Evolutionary conservation across 768 basidiomycete genomes (phyloP).

Genomic region (Daedaleopsis sinensis): DNA sequence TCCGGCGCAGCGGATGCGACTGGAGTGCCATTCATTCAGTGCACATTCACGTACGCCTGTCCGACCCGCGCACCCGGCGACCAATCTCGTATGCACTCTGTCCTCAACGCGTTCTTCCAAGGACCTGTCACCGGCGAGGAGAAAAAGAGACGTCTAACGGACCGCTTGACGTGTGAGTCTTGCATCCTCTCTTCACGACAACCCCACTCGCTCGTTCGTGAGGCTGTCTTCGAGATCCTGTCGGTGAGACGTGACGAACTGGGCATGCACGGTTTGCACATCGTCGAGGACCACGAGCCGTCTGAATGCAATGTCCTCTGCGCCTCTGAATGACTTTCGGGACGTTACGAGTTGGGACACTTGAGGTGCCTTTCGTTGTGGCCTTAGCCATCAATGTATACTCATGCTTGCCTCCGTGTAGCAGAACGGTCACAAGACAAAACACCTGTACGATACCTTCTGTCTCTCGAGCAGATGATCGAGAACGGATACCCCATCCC

Average conservation of each 20-base stretch:
- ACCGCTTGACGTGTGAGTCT: conserved; percentile 42
- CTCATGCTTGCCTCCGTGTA: conserved; percentile 27
- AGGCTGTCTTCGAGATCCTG: no score
- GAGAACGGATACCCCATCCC: conserved; percentile 94
- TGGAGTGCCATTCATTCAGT: conserved; percentile 66
- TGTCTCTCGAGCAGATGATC: conserved; percentile 85
- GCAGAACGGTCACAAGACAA: conserved; percentile 64
- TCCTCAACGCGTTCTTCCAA: conserved; percentile 81
- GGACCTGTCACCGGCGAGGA: conserved; percentile 80
- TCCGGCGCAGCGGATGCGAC: conserved; percentile 25
- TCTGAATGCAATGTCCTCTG: no score
- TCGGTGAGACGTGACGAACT: no score
- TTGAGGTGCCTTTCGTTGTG: no score
- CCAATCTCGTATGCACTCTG: conserved; percentile 79
- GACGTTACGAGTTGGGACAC: no score
- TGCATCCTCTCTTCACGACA: no score
- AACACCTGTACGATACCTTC: conserved; percentile 69
- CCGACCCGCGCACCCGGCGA: conserved; percentile 95
- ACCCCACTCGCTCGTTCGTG: no score
- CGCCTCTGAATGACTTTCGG: no score
- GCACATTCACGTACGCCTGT: conserved; percentile 88
- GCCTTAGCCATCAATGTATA: not conserved
- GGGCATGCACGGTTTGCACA: conserved; percentile 11
- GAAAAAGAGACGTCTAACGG: conserved; percentile 64
- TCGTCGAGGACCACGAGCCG: no score